Percentiles rank a stretch among this genome's conserved stretches.
Conservation (phyloP, 345 rosid species). For the Hypericum androsaemum region DNA sequence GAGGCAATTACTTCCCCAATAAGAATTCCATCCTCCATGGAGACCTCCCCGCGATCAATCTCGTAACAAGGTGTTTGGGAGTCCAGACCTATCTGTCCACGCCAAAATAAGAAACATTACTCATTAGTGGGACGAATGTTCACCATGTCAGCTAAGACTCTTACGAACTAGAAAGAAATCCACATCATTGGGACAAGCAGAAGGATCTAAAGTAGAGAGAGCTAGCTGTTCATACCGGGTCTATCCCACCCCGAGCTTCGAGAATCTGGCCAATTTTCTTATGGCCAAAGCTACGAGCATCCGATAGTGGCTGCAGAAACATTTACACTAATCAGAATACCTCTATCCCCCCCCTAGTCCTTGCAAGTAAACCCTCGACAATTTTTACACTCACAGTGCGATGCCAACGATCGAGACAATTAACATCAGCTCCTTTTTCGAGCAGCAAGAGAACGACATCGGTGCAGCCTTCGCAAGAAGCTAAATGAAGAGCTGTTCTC, state of each 20-base stretch:
- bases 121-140: neutral
- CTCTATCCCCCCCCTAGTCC: neutral
- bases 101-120: slow-evolving; percentile 4
- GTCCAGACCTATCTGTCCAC: slow-evolving; percentile 43
- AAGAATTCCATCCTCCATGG: slow-evolving; percentile 36
- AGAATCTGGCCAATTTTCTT: slow-evolving; percentile 38
- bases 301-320: slow-evolving; percentile 46
- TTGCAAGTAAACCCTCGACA: too few relatives aligned
- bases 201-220: too few relatives aligned
- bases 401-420: slow-evolving; percentile 53
- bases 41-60: slow-evolving; percentile 32
- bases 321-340: slow-evolving; percentile 9
- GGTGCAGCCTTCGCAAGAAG: slow-evolving; percentile 49
- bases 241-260: slow-evolving; percentile 41
- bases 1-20: slow-evolving; percentile 45
- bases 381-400: slow-evolving; percentile 71
- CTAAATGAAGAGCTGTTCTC: slow-evolving; percentile 64
- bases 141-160: too few relatives aligned
- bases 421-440: slow-evolving; percentile 48
- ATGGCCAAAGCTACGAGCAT: slow-evolving; percentile 43
- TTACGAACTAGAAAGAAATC: too few relatives aligned
- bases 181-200: too few relatives aligned
- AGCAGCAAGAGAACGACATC: slow-evolving; percentile 45
- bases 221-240: slow-evolving; percentile 37
- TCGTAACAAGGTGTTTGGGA: slow-evolving; percentile 39